A percentile compares a stretch with the other conserved stretches of the same genome.
These are phyloP conservation scores for Podochytrium sp. DNA, from an alignment of 192 early-diverging fungal species.

Conservation along the genomic window DNA sequence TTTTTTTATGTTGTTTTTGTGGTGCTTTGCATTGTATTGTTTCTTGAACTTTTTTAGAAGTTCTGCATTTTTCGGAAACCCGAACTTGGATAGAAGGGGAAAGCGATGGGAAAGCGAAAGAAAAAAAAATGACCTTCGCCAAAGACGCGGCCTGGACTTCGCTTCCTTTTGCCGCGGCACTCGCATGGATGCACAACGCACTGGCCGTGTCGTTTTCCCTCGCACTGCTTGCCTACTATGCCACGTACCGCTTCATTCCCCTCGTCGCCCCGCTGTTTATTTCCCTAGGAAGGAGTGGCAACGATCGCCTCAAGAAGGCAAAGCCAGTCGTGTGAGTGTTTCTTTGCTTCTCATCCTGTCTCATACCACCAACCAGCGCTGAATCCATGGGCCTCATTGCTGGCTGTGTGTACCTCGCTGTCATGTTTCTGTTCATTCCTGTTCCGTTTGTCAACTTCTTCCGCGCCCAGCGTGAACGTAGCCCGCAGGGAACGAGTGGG, in stretches of 20 bases:
- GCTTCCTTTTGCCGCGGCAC: conserved; percentile 9
- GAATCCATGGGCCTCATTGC: conserved; percentile 93
- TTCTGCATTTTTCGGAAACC: too few relatives aligned
- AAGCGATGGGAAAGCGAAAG: too few relatives aligned
- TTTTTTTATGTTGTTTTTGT: too few relatives aligned
- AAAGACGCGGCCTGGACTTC: not conserved
- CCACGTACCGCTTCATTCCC: conserved; percentile 75
- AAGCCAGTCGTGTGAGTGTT: conserved; percentile 72
- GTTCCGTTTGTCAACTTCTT: conserved; percentile 92
- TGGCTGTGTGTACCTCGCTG: conserved; percentile 85
- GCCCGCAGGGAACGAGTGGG: conserved; percentile 34
- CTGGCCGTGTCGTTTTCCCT: conserved; percentile 73
- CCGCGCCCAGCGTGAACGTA: conserved; percentile 24
- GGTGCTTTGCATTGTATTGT: too few relatives aligned
- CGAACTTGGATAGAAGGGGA: too few relatives aligned
- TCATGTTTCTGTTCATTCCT: conserved; percentile 91
- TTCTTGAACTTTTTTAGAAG: too few relatives aligned
- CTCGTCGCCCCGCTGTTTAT: conserved; percentile 71
- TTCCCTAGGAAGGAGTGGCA: conserved; percentile 75
- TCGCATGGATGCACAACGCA: conserved; percentile 63
- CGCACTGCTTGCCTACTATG: conserved; percentile 69
- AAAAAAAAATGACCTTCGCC: too few relatives aligned
- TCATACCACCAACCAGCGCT: conserved; percentile 58
- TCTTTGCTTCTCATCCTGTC: not conserved
- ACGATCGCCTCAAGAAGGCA: conserved; percentile 77